Evolutionary conservation across 1,284 basidiomycete genomes (phyloP).

Genomic region (Ceratobasidium sp.): DNA sequence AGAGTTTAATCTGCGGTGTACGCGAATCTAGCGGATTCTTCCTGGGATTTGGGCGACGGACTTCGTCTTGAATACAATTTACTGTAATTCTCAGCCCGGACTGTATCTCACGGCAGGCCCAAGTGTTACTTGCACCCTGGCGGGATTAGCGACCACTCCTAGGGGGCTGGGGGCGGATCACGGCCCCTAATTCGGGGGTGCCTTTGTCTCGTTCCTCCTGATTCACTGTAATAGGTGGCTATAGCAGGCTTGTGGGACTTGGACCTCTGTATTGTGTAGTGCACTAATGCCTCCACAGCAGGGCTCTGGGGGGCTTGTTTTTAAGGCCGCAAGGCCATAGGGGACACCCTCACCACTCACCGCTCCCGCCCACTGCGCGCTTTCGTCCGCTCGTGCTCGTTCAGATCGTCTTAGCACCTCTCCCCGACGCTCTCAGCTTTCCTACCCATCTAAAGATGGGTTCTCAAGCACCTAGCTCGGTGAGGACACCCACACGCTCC

Average conservation of each 20-base stretch:
- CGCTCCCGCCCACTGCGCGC: neutral
- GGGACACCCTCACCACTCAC: neutral
- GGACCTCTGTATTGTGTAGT: slow-evolving; percentile 9
- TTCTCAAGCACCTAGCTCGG: neutral
- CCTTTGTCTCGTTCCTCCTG: slow-evolving; percentile 8
- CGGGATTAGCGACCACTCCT: neutral
- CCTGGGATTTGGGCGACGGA: neutral
- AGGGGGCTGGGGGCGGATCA: neutral
- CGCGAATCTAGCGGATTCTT: neutral
- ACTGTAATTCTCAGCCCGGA: neutral
- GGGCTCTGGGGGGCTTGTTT: neutral
- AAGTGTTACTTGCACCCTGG: neutral
- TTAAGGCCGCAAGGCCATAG: slow-evolving; percentile 12
- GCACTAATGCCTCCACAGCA: neutral
- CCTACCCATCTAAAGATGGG: neutral
- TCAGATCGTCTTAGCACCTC: neutral
- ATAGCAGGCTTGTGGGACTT: neutral
- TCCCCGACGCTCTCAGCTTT: neutral
- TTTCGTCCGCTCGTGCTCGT: neutral
- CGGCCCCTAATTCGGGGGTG: slow-evolving; percentile 32
- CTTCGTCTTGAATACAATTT: too few species aligned
- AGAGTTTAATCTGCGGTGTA: neutral
- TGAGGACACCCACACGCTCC: neutral
- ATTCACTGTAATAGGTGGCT: neutral
- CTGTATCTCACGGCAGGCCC: slow-evolving; percentile 19